Evolutionary conservation across 148 eudicot genomes (phyloP), one percentile per base, ranked within the genome.

Genomic region (Rhododendron ovatum): DNA sequence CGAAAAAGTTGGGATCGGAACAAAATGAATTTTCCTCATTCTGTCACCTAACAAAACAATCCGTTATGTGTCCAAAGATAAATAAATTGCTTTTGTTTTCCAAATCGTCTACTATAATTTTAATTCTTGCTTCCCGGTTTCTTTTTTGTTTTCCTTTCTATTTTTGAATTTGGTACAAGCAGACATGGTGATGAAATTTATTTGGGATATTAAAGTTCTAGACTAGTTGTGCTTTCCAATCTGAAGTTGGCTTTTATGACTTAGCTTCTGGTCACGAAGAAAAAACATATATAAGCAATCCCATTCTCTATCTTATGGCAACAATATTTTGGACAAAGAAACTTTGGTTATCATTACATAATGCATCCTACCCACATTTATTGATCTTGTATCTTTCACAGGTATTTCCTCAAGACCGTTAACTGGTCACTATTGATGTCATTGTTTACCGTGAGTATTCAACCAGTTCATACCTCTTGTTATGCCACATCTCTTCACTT

Each of bases 361-460:
- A 37, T 41, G 73, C 33, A 17, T n/a, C 17, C 43, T 12, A 26
- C 11, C 11, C 24, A 13, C 39, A 12, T 41, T 78, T 28, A 78
- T 63, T 83, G 35, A 41, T 84, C 41, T 84, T 79, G 43, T 59
- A 50, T 15, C 67, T 86, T 83, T 77, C 82, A 86, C 85, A 97
- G 99, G 93, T 91, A 91, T 88, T 86, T 95, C 43, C 10, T 37
- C 24, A 90, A 86, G 86, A 97, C 99, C 82, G 55, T 92, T 39
- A 67, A 90, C 78, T 97, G 99, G 99, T 97, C 98, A 53, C 89
- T 97, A 85, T 78, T 95, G 91, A 97, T 97, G 98, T 97, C 99
- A 87, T 85, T 84, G 43, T 86, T 97, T 83, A 95, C 98, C 12
- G 98, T 95, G 86, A 90, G 99, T 92, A 77, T 82, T 41, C 76